These are phyloP conservation scores for Leucocoprinus leucothites DNA, from an alignment of 768 basidiomycete species.

Conservation along the genomic window DNA sequence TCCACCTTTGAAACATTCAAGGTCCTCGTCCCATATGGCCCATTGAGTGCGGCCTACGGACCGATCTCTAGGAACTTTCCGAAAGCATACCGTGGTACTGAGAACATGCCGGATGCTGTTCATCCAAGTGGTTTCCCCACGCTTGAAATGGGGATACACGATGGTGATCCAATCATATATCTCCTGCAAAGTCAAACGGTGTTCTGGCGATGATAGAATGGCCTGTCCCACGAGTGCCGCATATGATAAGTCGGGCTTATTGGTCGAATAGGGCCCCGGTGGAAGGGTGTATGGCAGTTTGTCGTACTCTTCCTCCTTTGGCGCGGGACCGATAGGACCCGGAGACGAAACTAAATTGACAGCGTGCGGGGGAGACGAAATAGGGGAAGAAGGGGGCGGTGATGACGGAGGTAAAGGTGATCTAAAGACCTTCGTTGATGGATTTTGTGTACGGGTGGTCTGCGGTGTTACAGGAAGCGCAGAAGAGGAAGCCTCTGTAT, in stretches of 20 bases:
- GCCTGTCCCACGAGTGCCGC: constrained; percentile 96
- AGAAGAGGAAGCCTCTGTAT: constrained; percentile 29
- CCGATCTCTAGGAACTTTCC: constrained; percentile 77
- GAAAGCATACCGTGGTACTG: constrained; percentile 87
- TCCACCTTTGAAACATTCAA: constrained; percentile 80
- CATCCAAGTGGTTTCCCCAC: constrained; percentile 95
- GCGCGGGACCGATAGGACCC: constrained; percentile 67
- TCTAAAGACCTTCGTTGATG: constrained; percentile 24
- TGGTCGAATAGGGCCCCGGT: constrained; percentile 74
- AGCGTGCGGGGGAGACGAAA: constrained; percentile 34
- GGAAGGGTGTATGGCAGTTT: constrained; percentile 75
- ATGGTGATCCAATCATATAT: constrained; percentile 97
- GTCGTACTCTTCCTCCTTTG: constrained; percentile 63
- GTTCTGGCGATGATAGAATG: constrained; percentile 78
- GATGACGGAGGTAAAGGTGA: constrained; percentile 62
- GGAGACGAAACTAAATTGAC: constrained; percentile 84
- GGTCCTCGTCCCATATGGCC: constrained; percentile 82
- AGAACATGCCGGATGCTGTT: constrained; percentile 97
- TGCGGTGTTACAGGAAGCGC: constrained; percentile 49
- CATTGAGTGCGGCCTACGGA: constrained; percentile 81
- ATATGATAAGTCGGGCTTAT: constrained; percentile 86
- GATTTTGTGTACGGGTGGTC: constrained; percentile 32
- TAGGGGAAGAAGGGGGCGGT: constrained; percentile 56
- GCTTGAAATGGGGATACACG: constrained; percentile 91
- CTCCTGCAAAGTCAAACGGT: constrained; percentile 88